Evolutionary conservation across 2,329 filamentous ascomycete genomes (phyloP).

Genomic region (Xylaria arbuscula): DNA sequence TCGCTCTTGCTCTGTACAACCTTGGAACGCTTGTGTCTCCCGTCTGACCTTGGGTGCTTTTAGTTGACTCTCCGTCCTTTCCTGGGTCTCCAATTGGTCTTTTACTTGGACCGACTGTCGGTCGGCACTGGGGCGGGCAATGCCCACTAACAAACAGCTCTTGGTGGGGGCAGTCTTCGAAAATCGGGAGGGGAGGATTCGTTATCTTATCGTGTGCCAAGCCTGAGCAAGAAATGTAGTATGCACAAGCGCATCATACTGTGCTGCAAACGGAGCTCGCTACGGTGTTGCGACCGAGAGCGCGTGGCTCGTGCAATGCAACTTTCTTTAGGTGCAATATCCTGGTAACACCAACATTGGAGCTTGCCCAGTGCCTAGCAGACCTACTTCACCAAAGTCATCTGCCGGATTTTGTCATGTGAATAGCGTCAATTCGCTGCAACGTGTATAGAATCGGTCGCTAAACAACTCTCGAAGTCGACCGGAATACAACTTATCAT

Average conservation of each 20-base stretch:
- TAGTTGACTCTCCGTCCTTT: constrained; percentile 18
- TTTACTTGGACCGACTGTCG: constrained; percentile 20
- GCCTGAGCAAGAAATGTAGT: neutral
- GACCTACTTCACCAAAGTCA: constrained; percentile 7
- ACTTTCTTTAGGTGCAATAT: constrained; percentile 4
- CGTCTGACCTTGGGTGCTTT: neutral
- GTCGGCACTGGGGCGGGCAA: neutral
- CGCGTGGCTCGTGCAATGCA: constrained; percentile 37
- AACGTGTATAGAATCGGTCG: constrained; percentile 31
- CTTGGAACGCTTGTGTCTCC: neutral
- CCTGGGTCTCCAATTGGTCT: neutral
- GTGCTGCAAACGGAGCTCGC: neutral
- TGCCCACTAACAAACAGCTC: neutral
- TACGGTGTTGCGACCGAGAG: neutral
- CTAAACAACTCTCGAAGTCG: constrained; percentile 37
- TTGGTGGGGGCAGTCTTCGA: constrained; percentile 16
- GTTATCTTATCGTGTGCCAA: constrained; percentile 29
- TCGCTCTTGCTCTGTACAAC: neutral
- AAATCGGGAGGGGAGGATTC: constrained; percentile 5
- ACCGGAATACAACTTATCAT: neutral
- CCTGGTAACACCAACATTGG: constrained; percentile 17
- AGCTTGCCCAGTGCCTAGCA: too few species aligned
- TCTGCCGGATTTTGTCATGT: constrained; percentile 2
- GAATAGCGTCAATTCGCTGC: constrained; percentile 22
- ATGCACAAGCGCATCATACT: constrained; percentile 29